phyloP scores from a whole-genome alignment of 108 stramenopile species.

The Conticribra weissflogii region DNA sequence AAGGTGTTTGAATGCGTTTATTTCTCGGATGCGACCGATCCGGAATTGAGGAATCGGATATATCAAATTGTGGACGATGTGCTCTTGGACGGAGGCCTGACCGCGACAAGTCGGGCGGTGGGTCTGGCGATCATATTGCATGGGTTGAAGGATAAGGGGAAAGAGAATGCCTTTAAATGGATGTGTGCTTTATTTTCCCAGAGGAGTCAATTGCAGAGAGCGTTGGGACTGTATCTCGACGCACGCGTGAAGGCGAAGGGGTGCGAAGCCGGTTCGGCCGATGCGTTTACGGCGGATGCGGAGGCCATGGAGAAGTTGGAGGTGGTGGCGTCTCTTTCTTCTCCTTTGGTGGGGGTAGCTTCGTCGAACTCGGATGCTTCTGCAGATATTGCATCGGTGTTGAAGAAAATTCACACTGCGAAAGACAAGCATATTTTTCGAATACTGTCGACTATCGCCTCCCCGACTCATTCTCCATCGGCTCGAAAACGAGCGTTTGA shows the following conservation, averaged over 20 bases:
- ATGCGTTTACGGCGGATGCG: slow-evolving; percentile 67
- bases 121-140: slow-evolving; percentile 79
- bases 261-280: slow-evolving; percentile 60
- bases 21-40: slow-evolving; percentile 62
- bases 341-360: slow-evolving; percentile 18
- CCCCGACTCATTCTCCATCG: slow-evolving; percentile 60
- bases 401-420: slow-evolving; percentile 70
- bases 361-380: slow-evolving; percentile 10
- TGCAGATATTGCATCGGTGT: slow-evolving; percentile 50
- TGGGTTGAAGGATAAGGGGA: slow-evolving; percentile 49
- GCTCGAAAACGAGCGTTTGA: slow-evolving; percentile 76
- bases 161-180: slow-evolving; percentile 58
- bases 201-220: slow-evolving; percentile 60
- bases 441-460: slow-evolving; percentile 70
- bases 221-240: slow-evolving; percentile 63
- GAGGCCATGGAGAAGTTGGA: slow-evolving; percentile 77
- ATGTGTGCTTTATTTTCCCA: slow-evolving; percentile 56
- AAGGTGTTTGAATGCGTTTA: slow-evolving; percentile 67
- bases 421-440: slow-evolving; percentile 88
- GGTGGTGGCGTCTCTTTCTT: slow-evolving; percentile 50
- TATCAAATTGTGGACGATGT: slow-evolving; percentile 72
- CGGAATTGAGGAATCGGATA: slow-evolving; percentile 72
- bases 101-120: slow-evolving; percentile 73
- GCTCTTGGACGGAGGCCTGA: slow-evolving; percentile 52
- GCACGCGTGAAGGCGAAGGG: slow-evolving; percentile 54